Evolutionary conservation across 495 filamentous ascomycete genomes (phyloP), one percentile per base, ranked within the genome.

Genomic region (Penicillium odoratum): DNA sequence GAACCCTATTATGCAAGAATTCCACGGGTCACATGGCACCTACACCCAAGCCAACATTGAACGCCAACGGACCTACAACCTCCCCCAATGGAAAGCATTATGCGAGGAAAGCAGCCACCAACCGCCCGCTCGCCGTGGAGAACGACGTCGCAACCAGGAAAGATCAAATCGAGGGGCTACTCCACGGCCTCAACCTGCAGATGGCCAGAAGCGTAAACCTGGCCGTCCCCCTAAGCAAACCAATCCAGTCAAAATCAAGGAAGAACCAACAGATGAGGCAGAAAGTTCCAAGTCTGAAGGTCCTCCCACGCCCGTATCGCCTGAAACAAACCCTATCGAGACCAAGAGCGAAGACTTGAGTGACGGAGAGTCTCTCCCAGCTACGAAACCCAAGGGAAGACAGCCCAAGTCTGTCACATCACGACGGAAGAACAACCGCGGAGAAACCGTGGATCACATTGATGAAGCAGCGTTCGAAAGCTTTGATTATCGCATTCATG

Each of bases 1-100:
- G 78, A 95, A 98, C 60, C 94, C 94, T 9, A 98, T 98, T 70
- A 94, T 89, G 67, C 94, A 98, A 67, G 94, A 98, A 63, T 98
- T 98, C 68, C 91, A 92, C 78, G 95, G 93, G 9, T 90, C 86
- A 50, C 88, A 93, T 64, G 94, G 95, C 29, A 93, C 88, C 33
- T 98, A 96, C 67, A 92, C 93, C 28, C 95, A 98, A 63, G 89
- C 91, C 65, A 98, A 98, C 65, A 90, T 98, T 33, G 88, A 97
- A 68, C 93, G 95, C 71, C 91, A 95, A 71, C 82, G 95, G 70
- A 90, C 90, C 26, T 98, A 98, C 75, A 98, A 96, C 67, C 79
- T 98, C 7, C 93, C 93, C 1, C 92, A 98, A 71, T 98, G 94
- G 94, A 90, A 91, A 60, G 83, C 86, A 42, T 78, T 98, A 38